These are phyloP conservation scores for Leccinum subgranulosum DNA, from an alignment of 768 basidiomycete species.

Conservation along the genomic window DNA sequence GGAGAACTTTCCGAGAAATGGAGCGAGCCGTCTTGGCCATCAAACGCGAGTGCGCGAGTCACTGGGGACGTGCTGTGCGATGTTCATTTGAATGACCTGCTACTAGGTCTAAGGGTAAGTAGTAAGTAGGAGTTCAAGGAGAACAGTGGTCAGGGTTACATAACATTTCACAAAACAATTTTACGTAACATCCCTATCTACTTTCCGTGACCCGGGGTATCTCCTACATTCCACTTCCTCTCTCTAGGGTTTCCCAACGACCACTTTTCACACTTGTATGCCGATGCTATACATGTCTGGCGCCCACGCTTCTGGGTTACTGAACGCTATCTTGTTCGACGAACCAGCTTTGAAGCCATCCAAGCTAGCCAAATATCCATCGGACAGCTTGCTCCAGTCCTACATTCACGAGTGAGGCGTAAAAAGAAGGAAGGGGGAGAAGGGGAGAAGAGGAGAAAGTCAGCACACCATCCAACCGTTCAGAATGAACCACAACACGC, in stretches of 20 bases:
- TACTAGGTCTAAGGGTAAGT: neutral
- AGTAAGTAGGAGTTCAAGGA: too few species aligned
- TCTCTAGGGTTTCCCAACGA: too few species aligned
- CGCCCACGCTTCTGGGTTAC: conserved; percentile 2
- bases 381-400: conserved; percentile 5
- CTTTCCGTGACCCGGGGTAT: conserved; percentile 26
- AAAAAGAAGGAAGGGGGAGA: too few species aligned
- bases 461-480: neutral
- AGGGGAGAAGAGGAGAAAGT: neutral
- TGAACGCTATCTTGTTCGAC: conserved; percentile 1
- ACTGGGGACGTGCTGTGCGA: neutral
- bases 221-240: too few species aligned
- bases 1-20: neutral
- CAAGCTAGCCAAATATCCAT: conserved; percentile 5
- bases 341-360: conserved; percentile 8
- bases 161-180: too few species aligned
- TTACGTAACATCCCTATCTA: too few species aligned
- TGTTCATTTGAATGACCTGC: neutral
- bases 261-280: neutral
- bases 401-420: neutral
- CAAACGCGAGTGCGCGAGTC: neutral
- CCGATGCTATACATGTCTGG: conserved; percentile 9
- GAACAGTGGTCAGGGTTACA: too few species aligned
- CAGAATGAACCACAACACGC: neutral
- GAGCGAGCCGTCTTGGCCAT: conserved; percentile 3